phyloP scores from a whole-genome alignment of 306 rosid species.

The Glycyrrhiza uralensis region DNA sequence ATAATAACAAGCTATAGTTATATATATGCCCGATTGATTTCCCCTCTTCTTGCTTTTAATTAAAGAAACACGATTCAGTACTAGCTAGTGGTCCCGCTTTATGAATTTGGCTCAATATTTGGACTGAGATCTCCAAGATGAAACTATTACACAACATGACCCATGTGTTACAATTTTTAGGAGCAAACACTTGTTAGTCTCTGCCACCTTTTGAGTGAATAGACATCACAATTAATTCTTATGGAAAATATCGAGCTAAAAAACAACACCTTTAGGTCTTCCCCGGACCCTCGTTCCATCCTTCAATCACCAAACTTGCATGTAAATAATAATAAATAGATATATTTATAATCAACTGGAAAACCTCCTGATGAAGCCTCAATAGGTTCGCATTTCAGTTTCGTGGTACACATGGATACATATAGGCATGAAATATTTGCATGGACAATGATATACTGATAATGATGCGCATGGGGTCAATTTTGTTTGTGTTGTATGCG shows the following conservation, averaged over 20 bases:
- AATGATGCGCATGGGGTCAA: constrained; percentile 27
- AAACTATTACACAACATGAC: background rate
- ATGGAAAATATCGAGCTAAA: background rate
- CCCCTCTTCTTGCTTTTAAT: background rate
- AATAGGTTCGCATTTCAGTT: background rate
- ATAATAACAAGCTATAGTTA: background rate
- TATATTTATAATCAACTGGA: background rate
- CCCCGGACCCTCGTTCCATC: background rate
- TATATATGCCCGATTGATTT: background rate
- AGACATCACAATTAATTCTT: background rate
- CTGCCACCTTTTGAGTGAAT: constrained; percentile 8
- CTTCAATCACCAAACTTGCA: background rate
- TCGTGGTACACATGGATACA: background rate
- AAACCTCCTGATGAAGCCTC: background rate
- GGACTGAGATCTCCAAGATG: background rate
- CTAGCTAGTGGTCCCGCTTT: constrained; percentile 20
- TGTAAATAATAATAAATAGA: background rate
- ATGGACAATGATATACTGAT: constrained; percentile 12
- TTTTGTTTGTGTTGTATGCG: constrained; percentile 50
- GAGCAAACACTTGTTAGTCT: background rate
- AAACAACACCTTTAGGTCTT: background rate
- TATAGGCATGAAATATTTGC: background rate
- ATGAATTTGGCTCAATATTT: background rate
- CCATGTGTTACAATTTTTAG: constrained; percentile 13
- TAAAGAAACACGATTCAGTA: background rate